Base-by-base conservation (phyloP, 1,139 yeast genomes). In the Pichia cactophila region DNA sequence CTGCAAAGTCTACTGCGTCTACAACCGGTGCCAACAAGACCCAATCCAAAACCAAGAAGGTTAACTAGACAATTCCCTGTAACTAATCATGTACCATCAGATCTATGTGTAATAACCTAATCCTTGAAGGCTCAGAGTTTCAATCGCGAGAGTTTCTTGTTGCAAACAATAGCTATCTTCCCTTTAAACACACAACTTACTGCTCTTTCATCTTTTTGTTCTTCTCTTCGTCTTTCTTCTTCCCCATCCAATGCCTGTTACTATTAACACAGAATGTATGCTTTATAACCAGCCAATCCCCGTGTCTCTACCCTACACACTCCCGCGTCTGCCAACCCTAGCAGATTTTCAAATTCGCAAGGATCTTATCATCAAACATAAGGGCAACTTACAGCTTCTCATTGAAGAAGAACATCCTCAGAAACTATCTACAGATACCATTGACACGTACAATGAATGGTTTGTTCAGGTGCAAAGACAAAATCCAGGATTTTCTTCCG, bases 261-360 rank as follows among this genome's bases (percentile, higher is more conserved):
- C 57, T 6, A 60, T 58, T 26, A 47, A 48, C 12, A 65, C 65
- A 2, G 62, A 61, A 3, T 50, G 53, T 35, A 23, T 42, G 31
- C 17, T 48, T 6, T 56, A 51, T 31, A 41, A 41, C 11, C 54
- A 51, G 41, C 61, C 61, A 4, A 49, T 47, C 28, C 54, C 64
- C 2, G 58, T 60, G 4, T 53, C 61, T 4, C 46, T 62, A 7
- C 65, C 66, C 2, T 61, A 56, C 44, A 61, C 61, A 33, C 53
- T 58, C 26, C 53, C 51, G n/a, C 43, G 48, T 17, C 41, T 60
- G 6, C 64, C 64, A 1, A 5, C 37, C 8, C 28, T 10, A 23
- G 28, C 26, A 10, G 41, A 38, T 12, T 20, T 38, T 7, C 14
- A 20, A 20, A 3, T 3, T 8, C 44, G 10, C 44, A 53, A 20